Conservation (phyloP, 148 eudicot genomes). For the Vaccinium darrowii region DNA sequence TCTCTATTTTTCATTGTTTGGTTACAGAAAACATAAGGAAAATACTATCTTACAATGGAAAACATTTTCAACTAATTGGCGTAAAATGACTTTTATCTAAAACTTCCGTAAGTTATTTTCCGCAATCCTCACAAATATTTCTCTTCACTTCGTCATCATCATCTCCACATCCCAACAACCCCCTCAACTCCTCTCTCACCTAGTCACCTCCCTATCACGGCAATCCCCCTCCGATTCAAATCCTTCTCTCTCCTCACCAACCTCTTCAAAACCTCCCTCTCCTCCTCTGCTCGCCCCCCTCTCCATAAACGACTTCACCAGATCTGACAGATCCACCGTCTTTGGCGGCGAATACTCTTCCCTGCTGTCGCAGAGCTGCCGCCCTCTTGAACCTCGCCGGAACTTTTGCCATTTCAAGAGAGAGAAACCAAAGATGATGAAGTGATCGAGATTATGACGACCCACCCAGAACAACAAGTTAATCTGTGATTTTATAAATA, state of each 20-base stretch:
- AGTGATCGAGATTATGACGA: background rate
- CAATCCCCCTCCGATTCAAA: slow-evolving; percentile 6
- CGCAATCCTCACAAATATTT: slow-evolving; percentile 23
- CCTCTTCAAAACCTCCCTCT: slow-evolving; percentile 15
- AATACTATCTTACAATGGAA: too few species aligned
- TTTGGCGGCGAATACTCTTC: slow-evolving; percentile 48
- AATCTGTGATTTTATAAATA: too few species aligned
- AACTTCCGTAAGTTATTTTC: too few species aligned
- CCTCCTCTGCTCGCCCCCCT: slow-evolving; percentile 11
- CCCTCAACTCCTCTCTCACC: background rate
- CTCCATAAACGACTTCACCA: slow-evolving; percentile 70
- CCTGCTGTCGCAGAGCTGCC: slow-evolving; percentile 38
- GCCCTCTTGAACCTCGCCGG: slow-evolving; percentile 39
- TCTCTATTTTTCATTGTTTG: too few species aligned
- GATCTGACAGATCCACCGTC: slow-evolving; percentile 50
- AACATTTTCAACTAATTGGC: too few species aligned
- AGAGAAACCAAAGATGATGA: background rate
- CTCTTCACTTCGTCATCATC: slow-evolving; percentile 24
- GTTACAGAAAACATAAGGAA: too few species aligned
- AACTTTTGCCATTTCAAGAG: slow-evolving; percentile 19
- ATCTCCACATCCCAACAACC: slow-evolving; percentile 35
- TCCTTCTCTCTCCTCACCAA: background rate
- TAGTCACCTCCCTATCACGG: slow-evolving; percentile 22
- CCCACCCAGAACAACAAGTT: too few species aligned
- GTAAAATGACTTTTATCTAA: too few species aligned